Evolutionary conservation across 1,284 basidiomycete species (phyloP), one percentile per base, ranked within the genome.

Genomic region (Veloboletus limbatus): DNA sequence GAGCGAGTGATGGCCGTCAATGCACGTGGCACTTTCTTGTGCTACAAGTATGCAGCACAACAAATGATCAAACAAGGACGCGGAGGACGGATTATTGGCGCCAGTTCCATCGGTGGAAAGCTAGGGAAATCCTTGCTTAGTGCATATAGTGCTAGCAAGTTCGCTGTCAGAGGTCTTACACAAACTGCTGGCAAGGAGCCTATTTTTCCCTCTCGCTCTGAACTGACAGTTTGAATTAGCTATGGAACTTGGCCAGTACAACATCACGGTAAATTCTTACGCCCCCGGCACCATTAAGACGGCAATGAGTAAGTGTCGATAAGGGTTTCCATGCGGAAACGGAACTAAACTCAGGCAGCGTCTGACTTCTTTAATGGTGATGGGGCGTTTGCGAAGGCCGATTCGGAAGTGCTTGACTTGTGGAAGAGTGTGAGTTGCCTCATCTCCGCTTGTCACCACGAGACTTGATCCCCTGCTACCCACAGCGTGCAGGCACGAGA

Each of bases 61-160:
- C n/a, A n/a, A n/a, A n/a, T n/a, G n/a, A n/a, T n/a, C n/a, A n/a
- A n/a, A n/a, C n/a, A n/a, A n/a, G 35, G 22, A n/a, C 35, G 53
- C n/a, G 68, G 70, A 3, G 72, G 72, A 5, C 49, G 68, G 7
- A 63, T 73, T 17, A 65, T 73, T n/a, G 68, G 64, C 6, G 62
- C 63, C 13, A 62, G 55, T 9, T 67, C 65, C 8, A 0, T 55
- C 4, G 40, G 47, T 5, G 67, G 66, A 14, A 60, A 57, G 39
- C 0, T 47, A n/a, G 55, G 56, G 25, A 11, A 17, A 3, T 41
- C 47, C 0, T 33, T 46, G 3, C 8, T 16, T 22, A 8, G 27
- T 2, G 48, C 55, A 2, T 66, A 67, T 43, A 34, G 35, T 10
- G 58, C 66, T 8, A 62, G 54, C 40, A 66, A 66, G 27, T 67